Conservation (phyloP, 2,329 filamentous ascomycete genomes). For the Pseudocercospora fuligena region DNA sequence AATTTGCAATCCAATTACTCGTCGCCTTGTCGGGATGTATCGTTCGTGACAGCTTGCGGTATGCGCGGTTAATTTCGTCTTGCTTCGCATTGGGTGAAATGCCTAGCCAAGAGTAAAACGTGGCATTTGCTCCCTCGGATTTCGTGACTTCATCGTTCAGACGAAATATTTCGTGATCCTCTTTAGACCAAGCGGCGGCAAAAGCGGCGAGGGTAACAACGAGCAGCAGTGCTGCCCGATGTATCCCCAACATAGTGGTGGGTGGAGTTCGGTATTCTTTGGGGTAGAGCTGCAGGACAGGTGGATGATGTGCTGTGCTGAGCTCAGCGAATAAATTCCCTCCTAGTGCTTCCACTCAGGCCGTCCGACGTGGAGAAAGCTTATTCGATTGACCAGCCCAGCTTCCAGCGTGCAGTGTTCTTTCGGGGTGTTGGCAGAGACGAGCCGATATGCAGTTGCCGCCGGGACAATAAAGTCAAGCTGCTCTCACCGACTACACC, state of each 20-base stretch:
- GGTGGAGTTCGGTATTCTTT: conserved; percentile 11
- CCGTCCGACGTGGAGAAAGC: neutral
- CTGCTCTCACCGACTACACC: neutral
- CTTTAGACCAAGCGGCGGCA: conserved; percentile 80
- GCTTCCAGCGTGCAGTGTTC: neutral
- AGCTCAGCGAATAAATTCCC: neutral
- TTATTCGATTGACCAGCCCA: neutral
- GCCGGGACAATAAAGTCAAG: neutral
- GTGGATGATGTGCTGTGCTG: conserved; percentile 10
- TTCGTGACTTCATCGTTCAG: conserved; percentile 82
- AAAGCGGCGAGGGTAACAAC: conserved; percentile 70
- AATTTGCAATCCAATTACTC: conserved; percentile 76
- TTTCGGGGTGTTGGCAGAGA: neutral
- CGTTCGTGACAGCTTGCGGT: conserved; percentile 81
- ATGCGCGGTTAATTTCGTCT: conserved; percentile 91
- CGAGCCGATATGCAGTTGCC: neutral
- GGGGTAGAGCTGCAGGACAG: conserved; percentile 14
- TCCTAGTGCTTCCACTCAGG: neutral
- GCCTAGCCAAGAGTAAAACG: conserved; percentile 93
- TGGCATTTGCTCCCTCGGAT: conserved; percentile 75
- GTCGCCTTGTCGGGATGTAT: conserved; percentile 96
- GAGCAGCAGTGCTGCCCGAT: conserved; percentile 65
- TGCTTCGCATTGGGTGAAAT: conserved; percentile 73
- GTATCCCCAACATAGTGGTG: conserved; percentile 70
- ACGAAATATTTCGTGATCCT: conserved; percentile 99